phyloP scores from a whole-genome alignment of 2,329 filamentous ascomycete genomes.

The Elsinoe fawcettii region DNA sequence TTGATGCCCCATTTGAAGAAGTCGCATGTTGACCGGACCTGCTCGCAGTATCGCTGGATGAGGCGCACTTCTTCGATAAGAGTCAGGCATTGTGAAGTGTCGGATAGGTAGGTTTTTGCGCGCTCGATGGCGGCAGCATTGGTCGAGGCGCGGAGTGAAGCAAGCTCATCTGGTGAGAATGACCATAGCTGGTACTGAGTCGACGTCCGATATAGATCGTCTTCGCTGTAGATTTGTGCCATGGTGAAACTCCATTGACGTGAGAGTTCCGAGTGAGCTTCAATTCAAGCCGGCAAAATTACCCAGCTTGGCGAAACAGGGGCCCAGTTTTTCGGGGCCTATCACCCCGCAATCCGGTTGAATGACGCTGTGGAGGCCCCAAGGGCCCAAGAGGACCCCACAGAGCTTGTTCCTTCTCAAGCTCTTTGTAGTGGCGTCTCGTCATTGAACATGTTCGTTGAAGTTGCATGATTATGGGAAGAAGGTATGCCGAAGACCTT shows the following conservation, averaged over 20 bases:
- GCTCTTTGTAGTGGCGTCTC: not conserved
- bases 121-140: constrained; percentile 70
- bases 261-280: constrained; percentile 1
- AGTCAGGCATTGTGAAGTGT: constrained; percentile 59
- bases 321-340: not conserved
- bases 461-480: not conserved
- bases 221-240: constrained; percentile 58
- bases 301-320: constrained; percentile 10
- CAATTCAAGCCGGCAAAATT: not conserved
- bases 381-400: not conserved
- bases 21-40: constrained; percentile 40
- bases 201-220: constrained; percentile 81
- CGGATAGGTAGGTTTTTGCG: constrained; percentile 47
- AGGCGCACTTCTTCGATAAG: constrained; percentile 75
- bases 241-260: constrained; percentile 7
- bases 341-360: not conserved
- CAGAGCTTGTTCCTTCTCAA: constrained; percentile 4
- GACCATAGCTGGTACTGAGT: constrained; percentile 92
- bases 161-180: constrained; percentile 67
- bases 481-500: not conserved
- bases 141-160: constrained; percentile 65
- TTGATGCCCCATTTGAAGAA: constrained; percentile 54
- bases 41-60: constrained; percentile 67
- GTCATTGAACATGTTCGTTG: not conserved
- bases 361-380: constrained; percentile 1